These are phyloP conservation scores for Aspergillus sp. DNA, from an alignment of 2,329 filamentous ascomycete species.

Conservation along the genomic window DNA sequence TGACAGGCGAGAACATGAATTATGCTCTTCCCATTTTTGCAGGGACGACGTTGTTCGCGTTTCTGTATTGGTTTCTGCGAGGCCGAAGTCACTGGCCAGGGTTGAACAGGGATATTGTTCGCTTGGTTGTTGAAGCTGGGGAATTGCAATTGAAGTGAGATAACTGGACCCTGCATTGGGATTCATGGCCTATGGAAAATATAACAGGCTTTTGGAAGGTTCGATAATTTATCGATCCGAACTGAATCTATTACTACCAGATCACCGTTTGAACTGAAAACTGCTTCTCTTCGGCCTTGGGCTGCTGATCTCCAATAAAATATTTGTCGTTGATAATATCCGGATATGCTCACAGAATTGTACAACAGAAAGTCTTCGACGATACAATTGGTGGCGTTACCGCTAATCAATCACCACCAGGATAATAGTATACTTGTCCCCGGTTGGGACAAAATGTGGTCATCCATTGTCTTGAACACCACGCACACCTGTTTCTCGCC, in stretches of 20 bases:
- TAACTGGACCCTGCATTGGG: neutral
- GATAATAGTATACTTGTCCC: neutral
- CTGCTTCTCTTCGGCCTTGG: too few species aligned
- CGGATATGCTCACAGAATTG: too few species aligned
- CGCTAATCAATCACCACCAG: neutral
- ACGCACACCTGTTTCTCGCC: neutral
- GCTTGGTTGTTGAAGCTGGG: conserved; percentile 2
- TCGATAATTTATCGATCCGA: too few species aligned
- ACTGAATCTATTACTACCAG: too few species aligned
- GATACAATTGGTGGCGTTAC: too few species aligned
- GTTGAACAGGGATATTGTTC: conserved; percentile 2
- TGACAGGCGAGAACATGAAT: conserved; percentile 5
- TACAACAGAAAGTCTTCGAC: too few species aligned
- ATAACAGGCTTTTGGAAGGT: too few species aligned
- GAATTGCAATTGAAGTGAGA: neutral
- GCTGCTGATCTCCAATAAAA: too few species aligned
- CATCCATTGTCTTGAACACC: conserved; percentile 18
- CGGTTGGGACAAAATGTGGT: conserved; percentile 2
- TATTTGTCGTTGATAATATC: too few species aligned
- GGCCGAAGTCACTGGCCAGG: neutral
- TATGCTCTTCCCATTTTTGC: conserved; percentile 1
- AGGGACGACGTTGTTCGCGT: neutral
- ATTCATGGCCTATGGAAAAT: too few species aligned
- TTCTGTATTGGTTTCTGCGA: neutral
- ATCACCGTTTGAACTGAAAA: too few species aligned